phyloP scores from a whole-genome alignment of 805 yeast genomes.

The Sugiyamaella americana region DNA sequence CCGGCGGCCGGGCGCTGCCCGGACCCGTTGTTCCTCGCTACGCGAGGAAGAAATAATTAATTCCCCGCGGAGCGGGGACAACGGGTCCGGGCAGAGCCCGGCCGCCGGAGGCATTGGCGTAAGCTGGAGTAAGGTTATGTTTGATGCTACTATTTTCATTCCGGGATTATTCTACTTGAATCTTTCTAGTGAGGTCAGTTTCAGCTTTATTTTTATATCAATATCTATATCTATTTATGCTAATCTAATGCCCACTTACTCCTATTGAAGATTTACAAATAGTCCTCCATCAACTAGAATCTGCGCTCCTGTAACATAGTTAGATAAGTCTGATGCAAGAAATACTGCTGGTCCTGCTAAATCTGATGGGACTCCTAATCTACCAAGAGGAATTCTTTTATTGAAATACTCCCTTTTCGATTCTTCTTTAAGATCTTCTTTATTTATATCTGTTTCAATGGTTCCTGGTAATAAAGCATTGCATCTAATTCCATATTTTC shows the following conservation, averaged over 20 bases:
- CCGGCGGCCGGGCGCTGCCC: no score
- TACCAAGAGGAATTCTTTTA: slow-evolving; percentile 61
- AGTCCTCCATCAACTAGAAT: slow-evolving; percentile 78
- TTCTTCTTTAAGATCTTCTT: slow-evolving; percentile 37
- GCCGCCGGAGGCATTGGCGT: slow-evolving; percentile 1
- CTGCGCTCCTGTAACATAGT: slow-evolving; percentile 78
- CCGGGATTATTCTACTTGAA: no score
- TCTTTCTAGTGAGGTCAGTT: no score
- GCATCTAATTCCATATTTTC: slow-evolving; percentile 60
- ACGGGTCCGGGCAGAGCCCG: no score
- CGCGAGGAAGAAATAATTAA: no score
- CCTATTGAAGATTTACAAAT: slow-evolving; percentile 44
- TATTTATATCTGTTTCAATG: slow-evolving; percentile 60
- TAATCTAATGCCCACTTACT: no score
- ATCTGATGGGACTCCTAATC: slow-evolving; percentile 80
- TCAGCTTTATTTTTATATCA: no score
- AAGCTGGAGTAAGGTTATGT: no score
- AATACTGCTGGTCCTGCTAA: slow-evolving; percentile 70
- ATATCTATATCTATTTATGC: no score
- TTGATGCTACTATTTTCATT: no score
- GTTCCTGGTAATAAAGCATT: slow-evolving; percentile 74
- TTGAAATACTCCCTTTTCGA: slow-evolving; percentile 43
- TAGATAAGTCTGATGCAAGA: slow-evolving; percentile 63
- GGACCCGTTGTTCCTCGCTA: no score
- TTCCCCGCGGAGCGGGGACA: no score